phyloP scores from a whole-genome alignment of 768 basidiomycete genomes.

The Crucibulum laeve region DNA sequence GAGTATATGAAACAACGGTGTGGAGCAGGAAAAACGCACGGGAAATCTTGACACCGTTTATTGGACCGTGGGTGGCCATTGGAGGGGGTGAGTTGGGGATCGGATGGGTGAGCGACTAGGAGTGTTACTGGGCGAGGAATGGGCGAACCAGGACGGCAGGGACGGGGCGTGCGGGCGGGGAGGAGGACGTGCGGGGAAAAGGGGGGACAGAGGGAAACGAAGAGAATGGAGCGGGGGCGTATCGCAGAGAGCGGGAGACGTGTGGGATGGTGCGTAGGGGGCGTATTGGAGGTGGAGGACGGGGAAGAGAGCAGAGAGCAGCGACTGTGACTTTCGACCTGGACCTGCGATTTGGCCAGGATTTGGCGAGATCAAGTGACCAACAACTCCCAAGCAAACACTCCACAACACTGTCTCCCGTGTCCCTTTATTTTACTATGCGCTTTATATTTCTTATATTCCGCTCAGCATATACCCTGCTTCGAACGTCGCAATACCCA shows the following conservation, averaged over 20 bases:
- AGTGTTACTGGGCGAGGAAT: conserved; percentile 4
- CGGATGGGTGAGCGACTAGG: conserved; percentile 7
- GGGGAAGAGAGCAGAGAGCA: not conserved
- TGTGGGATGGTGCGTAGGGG: too few relatives aligned
- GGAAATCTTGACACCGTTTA: conserved; percentile 86
- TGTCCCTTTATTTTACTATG: too few relatives aligned
- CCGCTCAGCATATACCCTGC: too few relatives aligned
- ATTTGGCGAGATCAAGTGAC: conserved; percentile 30
- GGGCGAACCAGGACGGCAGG: too few relatives aligned
- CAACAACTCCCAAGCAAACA: conserved; percentile 21
- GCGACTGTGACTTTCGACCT: not conserved
- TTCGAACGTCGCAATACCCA: too few relatives aligned
- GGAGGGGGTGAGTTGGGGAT: conserved; percentile 6
- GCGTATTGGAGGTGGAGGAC: too few relatives aligned
- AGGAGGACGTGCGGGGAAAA: not conserved
- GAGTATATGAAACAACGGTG: conserved; percentile 19
- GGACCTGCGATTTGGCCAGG: too few relatives aligned
- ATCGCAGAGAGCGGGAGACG: too few relatives aligned
- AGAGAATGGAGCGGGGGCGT: conserved; percentile 14
- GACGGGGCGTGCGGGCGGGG: too few relatives aligned
- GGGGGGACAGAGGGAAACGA: conserved; percentile 10
- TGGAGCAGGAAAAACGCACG: conserved; percentile 45
- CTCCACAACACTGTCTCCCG: too few relatives aligned
- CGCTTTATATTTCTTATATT: too few relatives aligned
- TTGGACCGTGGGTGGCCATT: conserved; percentile 77